Evolutionary conservation across 768 basidiomycete species (phyloP), one percentile per base, ranked within the genome.

Genomic region (Lactifluus pinguis): DNA sequence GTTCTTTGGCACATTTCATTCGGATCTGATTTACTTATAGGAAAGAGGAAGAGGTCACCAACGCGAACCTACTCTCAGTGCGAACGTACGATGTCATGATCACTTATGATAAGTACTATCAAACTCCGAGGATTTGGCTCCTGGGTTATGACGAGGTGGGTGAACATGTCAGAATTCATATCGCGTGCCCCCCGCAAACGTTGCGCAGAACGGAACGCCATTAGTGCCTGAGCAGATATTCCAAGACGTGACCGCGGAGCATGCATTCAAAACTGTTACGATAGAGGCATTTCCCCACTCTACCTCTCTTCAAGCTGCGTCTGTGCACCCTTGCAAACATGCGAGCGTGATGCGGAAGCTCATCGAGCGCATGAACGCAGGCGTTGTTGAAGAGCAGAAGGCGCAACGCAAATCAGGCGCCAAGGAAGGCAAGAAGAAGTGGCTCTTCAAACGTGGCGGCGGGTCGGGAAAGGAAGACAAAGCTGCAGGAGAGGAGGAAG

Each of bases 301-400:
- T 0, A 76, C 83, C 1, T 84, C 86, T 11, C 80, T 95, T 49
- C 87, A 92, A 70, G 85, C 87, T 1, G 97, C 95, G 0, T 93
- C 89, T 0, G 95, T 99, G 11, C 95, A 99, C 72, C 95, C 95
- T 2, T 99, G 95, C 82, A 98, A 97, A 71, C 95, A 99, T 72
- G 90, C 94, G 1, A 92, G 87, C 72, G 97, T 99, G 60, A 99
- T 99, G 97, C 98, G 97, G 82, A 98, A 98, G 72, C 92, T 98
- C 63, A 98, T 98, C 70, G 95, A 98, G 73, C 83, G 95, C 59
- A 98, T 98, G 94, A 97, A 98, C 74, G 83, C 82, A 66, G 85
- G 85, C 63, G 87, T 93, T 30, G 80, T 88, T 57, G 90, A 86
- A 62, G 86, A 90, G 70, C 90, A 93, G 72, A 80, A 90, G 19